Evolutionary conservation across 2,329 filamentous ascomycete genomes (phyloP).

Genomic region (Didymella segeticola): DNA sequence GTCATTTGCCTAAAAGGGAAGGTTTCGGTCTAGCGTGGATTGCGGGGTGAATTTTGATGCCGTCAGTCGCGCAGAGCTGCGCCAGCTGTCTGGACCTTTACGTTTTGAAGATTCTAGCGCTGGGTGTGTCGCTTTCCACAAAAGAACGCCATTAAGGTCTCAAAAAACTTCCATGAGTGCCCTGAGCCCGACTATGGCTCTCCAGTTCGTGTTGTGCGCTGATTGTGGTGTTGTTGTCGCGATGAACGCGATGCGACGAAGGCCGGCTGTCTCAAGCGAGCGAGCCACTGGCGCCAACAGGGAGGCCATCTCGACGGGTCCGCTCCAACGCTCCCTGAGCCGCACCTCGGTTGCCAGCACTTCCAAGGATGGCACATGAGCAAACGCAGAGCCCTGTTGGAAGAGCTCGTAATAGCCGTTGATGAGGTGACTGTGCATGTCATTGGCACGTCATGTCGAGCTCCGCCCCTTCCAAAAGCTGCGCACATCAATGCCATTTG

Average conservation of each 20-base stretch:
- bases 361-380: conserved; percentile 1
- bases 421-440: background rate
- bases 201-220: background rate
- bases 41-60: conserved; percentile 9
- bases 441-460: conserved; percentile 10
- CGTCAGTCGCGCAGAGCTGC: background rate
- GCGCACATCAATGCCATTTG: conserved; percentile 2
- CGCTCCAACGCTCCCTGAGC: background rate
- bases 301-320: background rate
- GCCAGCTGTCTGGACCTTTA: too few species aligned
- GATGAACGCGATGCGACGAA: background rate
- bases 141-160: background rate
- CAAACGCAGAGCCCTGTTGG: background rate
- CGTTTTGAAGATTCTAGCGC: background rate
- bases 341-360: background rate
- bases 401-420: background rate
- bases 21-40: background rate
- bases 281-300: background rate
- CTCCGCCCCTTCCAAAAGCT: background rate
- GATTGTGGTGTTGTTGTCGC: conserved; percentile 3
- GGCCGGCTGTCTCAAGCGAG: background rate
- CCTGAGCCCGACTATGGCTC: background rate
- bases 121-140: background rate
- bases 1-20: background rate
- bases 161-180: background rate